phyloP scores from a whole-genome alignment of 176 grass and related monocot species.

The Bothriochloa decipiens region DNA sequence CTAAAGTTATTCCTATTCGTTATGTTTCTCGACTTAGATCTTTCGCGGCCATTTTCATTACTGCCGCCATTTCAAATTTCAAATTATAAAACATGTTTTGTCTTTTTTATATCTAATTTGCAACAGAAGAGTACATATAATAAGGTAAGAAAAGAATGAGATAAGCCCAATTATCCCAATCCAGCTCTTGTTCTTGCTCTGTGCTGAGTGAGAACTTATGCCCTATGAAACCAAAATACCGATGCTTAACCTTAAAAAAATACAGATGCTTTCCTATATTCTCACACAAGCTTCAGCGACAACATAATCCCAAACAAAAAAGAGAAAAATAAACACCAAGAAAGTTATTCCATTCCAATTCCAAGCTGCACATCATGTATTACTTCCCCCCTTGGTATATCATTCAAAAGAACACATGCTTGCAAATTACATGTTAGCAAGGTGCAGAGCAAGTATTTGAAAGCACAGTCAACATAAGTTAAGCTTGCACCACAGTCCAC shows the following conservation, averaged over 20 bases:
- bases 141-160: too few species aligned
- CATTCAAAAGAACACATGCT: neutral
- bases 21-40: neutral
- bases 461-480: slow-evolving; percentile 3
- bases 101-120: too few species aligned
- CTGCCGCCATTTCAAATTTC: neutral
- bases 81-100: neutral
- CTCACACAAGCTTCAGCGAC: neutral
- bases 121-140: too few species aligned
- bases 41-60: neutral
- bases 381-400: neutral
- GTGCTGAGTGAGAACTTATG: neutral
- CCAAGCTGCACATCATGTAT: neutral
- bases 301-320: neutral
- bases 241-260: neutral
- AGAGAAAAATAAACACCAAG: neutral
- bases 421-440: neutral
- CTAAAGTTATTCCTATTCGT: neutral
- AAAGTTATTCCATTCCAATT: neutral
- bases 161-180: neutral
- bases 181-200: neutral
- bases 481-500: neutral
- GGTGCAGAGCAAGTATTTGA: neutral
- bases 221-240: neutral
- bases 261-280: neutral